Evolutionary conservation across 1,284 basidiomycete species (phyloP).

Genomic region (Boletellus deceptivus): DNA sequence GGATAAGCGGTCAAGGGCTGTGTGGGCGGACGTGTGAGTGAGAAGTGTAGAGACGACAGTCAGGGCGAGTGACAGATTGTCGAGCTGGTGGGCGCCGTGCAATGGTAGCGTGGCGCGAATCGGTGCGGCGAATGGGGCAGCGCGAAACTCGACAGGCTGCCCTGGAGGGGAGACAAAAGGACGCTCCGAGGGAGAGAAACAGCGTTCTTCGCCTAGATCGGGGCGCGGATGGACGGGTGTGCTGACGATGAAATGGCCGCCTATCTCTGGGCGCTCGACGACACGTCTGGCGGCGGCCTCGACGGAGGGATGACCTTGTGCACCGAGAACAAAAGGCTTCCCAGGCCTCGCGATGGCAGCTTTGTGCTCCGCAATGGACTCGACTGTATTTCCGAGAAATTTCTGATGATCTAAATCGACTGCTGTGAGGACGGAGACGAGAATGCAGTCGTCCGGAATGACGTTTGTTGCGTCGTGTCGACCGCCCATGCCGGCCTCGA

Average conservation of each 20-base stretch:
- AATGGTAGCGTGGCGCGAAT: conserved; percentile 52
- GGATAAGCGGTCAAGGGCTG: conserved; percentile 13
- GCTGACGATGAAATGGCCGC: conserved; percentile 42
- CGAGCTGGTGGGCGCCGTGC: conserved; percentile 80
- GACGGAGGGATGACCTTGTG: conserved; percentile 61
- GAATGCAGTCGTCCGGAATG: conserved; percentile 64
- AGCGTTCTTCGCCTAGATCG: conserved; percentile 30
- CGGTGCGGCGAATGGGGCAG: conserved; percentile 44
- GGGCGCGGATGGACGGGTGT: conserved; percentile 22
- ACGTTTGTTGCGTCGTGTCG: conserved; percentile 92
- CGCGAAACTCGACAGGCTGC: conserved; percentile 42
- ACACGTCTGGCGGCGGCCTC: conserved; percentile 40
- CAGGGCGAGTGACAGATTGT: conserved; percentile 75
- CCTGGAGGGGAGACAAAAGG: conserved; percentile 41
- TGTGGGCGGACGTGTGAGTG: conserved; percentile 37
- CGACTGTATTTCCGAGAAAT: conserved; percentile 79
- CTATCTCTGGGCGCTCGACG: conserved; percentile 36
- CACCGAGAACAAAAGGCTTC: conserved; percentile 74
- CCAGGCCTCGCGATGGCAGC: conserved; percentile 74
- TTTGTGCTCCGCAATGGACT: conserved; percentile 81
- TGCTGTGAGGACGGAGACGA: conserved; percentile 80
- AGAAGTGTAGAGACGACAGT: conserved; percentile 65
- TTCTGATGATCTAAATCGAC: conserved; percentile 93
- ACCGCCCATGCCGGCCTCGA: conserved; percentile 97
- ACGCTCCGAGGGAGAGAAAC: conserved; percentile 34